Percentiles rank a stretch among this genome's conserved stretches.
These are phyloP conservation scores for Thecaphora frezii DNA, from an alignment of 1,284 basidiomycete genomes.

Conservation along the genomic window DNA sequence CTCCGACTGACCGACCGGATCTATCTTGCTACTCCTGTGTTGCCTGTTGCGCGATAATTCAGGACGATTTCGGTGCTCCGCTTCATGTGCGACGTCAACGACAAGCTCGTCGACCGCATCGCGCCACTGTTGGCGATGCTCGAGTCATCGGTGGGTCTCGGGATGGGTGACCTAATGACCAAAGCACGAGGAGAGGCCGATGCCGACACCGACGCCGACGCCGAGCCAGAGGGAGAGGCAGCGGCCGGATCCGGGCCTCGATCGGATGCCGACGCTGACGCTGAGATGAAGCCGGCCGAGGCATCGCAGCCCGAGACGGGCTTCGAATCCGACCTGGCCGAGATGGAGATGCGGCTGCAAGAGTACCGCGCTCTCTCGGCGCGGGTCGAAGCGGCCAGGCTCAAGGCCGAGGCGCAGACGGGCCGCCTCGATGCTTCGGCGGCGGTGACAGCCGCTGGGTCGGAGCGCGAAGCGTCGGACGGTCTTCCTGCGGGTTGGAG, in stretches of 20 bases:
- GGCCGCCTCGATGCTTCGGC: no score
- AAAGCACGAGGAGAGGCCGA: background rate
- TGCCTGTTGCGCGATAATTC: no score
- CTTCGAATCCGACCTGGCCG: slow-evolving; percentile 12
- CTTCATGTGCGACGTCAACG: slow-evolving; percentile 12
- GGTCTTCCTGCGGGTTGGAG: slow-evolving; percentile 7
- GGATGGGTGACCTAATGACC: background rate
- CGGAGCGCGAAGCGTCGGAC: background rate
- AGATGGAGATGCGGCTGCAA: slow-evolving; percentile 16
- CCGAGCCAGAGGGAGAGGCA: no score
- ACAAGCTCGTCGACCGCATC: slow-evolving; percentile 6
- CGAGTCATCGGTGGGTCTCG: background rate
- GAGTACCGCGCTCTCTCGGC: background rate
- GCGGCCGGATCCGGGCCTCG: no score
- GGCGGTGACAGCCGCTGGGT: no score
- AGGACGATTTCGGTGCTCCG: slow-evolving; percentile 8
- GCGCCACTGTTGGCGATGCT: slow-evolving; percentile 10
- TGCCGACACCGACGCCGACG: background rate
- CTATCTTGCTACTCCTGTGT: no score
- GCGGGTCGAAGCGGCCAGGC: no score
- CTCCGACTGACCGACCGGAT: no score
- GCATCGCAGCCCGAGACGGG: slow-evolving; percentile 5
- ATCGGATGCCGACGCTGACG: no score
- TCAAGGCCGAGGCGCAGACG: background rate
- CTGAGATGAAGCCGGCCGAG: no score